These are phyloP conservation scores for Nemania diffusa DNA, from an alignment of 2,329 filamentous ascomycete species.

Conservation along the genomic window DNA sequence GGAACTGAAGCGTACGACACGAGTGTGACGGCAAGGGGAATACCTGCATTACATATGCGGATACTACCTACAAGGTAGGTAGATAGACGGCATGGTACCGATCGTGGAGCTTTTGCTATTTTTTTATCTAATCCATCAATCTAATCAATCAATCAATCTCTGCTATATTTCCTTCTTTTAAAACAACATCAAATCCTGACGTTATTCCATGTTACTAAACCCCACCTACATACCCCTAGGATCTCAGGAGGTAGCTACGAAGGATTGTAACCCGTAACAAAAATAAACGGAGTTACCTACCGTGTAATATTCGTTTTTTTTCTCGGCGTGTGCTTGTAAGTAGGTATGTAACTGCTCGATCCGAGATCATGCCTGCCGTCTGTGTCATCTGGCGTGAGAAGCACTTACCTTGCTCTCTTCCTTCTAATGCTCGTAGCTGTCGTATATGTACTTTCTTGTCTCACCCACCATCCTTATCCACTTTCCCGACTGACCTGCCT, in stretches of 20 bases:
- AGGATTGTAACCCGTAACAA: no score
- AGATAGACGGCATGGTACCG: no score
- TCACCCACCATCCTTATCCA: background rate
- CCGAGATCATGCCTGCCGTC: no score
- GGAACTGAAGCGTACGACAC: background rate
- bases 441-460: background rate
- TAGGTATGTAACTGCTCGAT: no score
- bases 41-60: slow-evolving; percentile 33
- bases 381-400: no score
- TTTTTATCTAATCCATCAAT: slow-evolving; percentile 48
- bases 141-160: slow-evolving; percentile 38
- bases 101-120: slow-evolving; percentile 34
- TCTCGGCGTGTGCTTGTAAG: no score
- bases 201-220: background rate
- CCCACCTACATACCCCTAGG: background rate
- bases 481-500: background rate
- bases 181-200: slow-evolving; percentile 2
- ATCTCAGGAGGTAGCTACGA: no score
- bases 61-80: slow-evolving; percentile 13
- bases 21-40: slow-evolving; percentile 14
- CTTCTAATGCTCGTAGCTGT: background rate
- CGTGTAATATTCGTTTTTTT: no score
- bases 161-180: background rate
- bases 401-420: background rate
- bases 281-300: no score